Evolutionary conservation across 352 stramenopile genomes (phyloP), one percentile per base, ranked within the genome.

Genomic region (Globisporangium emineosum): DNA sequence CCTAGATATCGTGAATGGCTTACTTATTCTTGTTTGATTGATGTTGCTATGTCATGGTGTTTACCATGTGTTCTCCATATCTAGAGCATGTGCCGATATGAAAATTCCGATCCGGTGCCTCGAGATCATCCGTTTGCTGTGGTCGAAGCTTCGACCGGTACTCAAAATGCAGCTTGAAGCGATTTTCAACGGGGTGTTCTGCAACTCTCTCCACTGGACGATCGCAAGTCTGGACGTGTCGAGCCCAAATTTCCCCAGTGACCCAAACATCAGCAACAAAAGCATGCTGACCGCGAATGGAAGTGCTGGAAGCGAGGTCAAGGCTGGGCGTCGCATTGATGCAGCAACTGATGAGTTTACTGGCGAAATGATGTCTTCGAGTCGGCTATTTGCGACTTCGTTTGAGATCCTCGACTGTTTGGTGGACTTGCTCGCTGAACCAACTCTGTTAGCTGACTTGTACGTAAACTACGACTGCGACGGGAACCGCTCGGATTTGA

Each of bases 381-480:
- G 65, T n/a, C 84, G 77, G 30, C 57, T 93, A 21, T 90, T 83
- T 55, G 73, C 68, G 8, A 74, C 85, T 17, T 91, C 85, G 7
- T 82, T 89, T 63, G 87, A 95, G 68, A 80, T 95, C 45, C 60
- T 91, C 13, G 78, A 99, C 71, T 97, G 83, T 33, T 76, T 99
- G 5, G 81, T 99, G 7, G 97, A 99, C 63, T 94, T 99, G 54
- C 96, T 97, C 47, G 77, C 93, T 12, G 97, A 99, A 73, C 85
- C 96, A 35, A 93, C 88, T 9, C 69, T 99, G 1, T 89, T 99
- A 57, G 87, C 96, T 5, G 97, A 99, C 71, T 67, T 99, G 12
- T 99, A 99, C 68, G 88, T 98, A 33, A 99, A 99, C 70, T 99
- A 99, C 76, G 98, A 99, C 76, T 99, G 97, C 68, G 96, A 98